Percentiles rank a stretch among this genome's conserved stretches.
Evolutionary conservation across 2,329 filamentous ascomycete genomes (phyloP).

Genomic region (Diaporthe ilicicola): DNA sequence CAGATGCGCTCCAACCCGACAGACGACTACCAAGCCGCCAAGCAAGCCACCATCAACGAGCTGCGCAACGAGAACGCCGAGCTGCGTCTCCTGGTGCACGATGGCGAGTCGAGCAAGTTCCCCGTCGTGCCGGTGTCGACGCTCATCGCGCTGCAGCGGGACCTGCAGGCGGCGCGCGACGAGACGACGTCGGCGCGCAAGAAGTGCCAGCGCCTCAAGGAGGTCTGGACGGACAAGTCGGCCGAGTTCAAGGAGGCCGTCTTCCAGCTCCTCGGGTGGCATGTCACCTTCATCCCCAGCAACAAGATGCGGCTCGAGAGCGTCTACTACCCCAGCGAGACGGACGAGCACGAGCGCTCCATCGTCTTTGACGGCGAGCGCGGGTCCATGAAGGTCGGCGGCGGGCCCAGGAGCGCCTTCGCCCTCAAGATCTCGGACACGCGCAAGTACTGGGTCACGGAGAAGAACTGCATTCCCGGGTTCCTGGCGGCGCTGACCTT

Average conservation of each 20-base stretch:
- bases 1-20: constrained; percentile 94
- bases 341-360: constrained; percentile 75
- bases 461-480: constrained; percentile 91
- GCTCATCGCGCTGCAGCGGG: constrained; percentile 77
- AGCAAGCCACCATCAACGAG: constrained; percentile 78
- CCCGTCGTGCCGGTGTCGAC: constrained; percentile 79
- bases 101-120: constrained; percentile 51
- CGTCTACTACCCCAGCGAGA: constrained; percentile 78
- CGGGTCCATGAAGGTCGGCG: constrained; percentile 97
- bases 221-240: constrained; percentile 91
- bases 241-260: constrained; percentile 96
- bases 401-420: constrained; percentile 87
- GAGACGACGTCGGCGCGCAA: constrained; percentile 81
- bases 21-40: constrained; percentile 83
- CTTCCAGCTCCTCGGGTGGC: constrained; percentile 91
- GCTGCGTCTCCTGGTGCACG: constrained; percentile 76
- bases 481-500: constrained; percentile 91
- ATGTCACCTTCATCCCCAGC: constrained; percentile 95
- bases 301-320: constrained; percentile 92
- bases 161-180: constrained; percentile 75
- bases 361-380: constrained; percentile 91
- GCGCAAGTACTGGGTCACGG: constrained; percentile 96
- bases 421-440: constrained; percentile 84
- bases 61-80: constrained; percentile 86
- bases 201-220: constrained; percentile 83